Evolutionary conservation across 345 rosid species (phyloP).

Genomic region (Brassica cretica): DNA sequence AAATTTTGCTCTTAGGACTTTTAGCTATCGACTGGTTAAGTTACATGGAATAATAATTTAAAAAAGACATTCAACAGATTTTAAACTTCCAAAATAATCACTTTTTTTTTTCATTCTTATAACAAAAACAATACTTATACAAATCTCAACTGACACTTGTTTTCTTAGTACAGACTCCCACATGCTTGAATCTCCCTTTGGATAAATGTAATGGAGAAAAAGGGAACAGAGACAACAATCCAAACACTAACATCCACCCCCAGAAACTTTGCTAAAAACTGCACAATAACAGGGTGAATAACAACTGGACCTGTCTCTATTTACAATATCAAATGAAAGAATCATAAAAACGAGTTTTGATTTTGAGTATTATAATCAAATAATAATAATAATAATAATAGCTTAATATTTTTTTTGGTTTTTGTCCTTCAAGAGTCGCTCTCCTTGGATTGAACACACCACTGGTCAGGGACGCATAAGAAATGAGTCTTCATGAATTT

Average conservation of each 20-base stretch:
- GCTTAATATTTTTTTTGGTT: not conserved
- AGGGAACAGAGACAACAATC: conserved; percentile 26
- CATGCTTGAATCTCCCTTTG: conserved; percentile 14
- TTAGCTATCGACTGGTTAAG: no score
- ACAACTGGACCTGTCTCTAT: conserved; percentile 27
- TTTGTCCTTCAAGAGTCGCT: not conserved
- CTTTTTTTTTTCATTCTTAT: conserved; percentile 3
- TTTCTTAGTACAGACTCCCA: conserved; percentile 7
- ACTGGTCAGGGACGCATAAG: conserved; percentile 82
- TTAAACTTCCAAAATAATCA: not conserved
- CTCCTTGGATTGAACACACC: conserved; percentile 56
- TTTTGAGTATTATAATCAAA: not conserved
- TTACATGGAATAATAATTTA: not conserved
- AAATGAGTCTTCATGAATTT: conserved; percentile 88
- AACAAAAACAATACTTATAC: conserved; percentile 18
- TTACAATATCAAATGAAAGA: conserved; percentile 41
- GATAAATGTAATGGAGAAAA: not conserved
- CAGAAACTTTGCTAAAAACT: conserved; percentile 58
- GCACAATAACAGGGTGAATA: conserved; percentile 52
- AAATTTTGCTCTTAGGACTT: no score
- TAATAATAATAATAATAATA: not conserved
- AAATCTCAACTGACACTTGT: not conserved
- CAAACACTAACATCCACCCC: conserved; percentile 45
- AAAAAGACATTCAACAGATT: not conserved
- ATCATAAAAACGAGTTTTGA: conserved; percentile 2